Conservation (phyloP, 768 basidiomycete species). For the Tubosaeta sp. region DNA sequence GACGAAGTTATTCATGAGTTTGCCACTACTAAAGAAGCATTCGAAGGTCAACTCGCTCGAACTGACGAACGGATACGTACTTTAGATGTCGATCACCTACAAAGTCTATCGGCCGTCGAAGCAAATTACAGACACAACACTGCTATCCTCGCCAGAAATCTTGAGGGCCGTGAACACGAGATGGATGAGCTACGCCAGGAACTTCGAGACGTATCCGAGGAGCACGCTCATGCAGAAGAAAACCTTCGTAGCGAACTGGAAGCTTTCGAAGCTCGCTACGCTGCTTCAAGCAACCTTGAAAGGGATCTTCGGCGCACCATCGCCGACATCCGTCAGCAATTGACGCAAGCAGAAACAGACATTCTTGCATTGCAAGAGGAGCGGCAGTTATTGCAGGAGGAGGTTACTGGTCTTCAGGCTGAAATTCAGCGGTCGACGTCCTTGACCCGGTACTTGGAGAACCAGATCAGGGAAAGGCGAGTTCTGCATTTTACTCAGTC, state of each 20-base stretch:
- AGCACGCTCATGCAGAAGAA: constrained; percentile 31
- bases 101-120: constrained; percentile 25
- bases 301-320: constrained; percentile 36
- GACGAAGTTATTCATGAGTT: constrained; percentile 24
- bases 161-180: constrained; percentile 36
- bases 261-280: constrained; percentile 22
- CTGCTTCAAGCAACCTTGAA: constrained; percentile 32
- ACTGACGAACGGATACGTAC: constrained; percentile 17
- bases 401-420: constrained; percentile 56
- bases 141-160: constrained; percentile 35
- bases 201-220: constrained; percentile 37
- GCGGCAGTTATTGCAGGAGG: constrained; percentile 32
- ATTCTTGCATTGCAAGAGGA: constrained; percentile 36
- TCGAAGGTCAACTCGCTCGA: constrained; percentile 29
- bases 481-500: constrained; percentile 11
- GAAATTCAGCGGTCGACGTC: constrained; percentile 64
- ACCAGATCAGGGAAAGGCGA: constrained; percentile 59
- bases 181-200: constrained; percentile 31
- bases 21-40: constrained; percentile 21
- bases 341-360: constrained; percentile 38
- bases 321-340: constrained; percentile 31
- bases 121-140: constrained; percentile 31
- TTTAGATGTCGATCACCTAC: constrained; percentile 27
- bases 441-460: constrained; percentile 57
- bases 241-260: constrained; percentile 21